Evolutionary conservation across 2,329 filamentous ascomycete genomes (phyloP), one percentile per base, ranked within the genome.

Genomic region (Akanthomyces dipterigenus): DNA sequence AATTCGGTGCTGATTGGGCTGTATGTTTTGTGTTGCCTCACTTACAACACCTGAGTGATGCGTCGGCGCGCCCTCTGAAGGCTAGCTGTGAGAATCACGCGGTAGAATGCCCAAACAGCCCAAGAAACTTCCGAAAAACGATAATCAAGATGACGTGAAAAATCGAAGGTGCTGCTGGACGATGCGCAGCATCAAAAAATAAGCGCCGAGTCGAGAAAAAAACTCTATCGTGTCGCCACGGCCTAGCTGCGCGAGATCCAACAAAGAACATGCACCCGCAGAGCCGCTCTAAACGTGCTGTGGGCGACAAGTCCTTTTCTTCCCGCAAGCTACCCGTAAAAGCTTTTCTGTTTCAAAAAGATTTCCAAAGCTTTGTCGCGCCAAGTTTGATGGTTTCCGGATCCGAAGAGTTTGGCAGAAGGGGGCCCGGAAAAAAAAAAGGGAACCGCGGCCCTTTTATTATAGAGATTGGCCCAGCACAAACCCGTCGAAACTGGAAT

Each of bases 271-370:
- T 42, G n/a, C 31, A 61, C 34, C 43, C 42, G n/a, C 28, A 50
- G 50, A 50, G 18, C 34, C 55, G 55, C 55, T 58, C 55, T 58
- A 34, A 58, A 58, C 55, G 55, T 50, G 55, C 31, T 9, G 55
- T 50, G 36, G 43, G 55, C 26, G 54, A 56, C 26, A 56, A 46
- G 40, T 57, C 45, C 28, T 49, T 48, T 58, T 31, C 16, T 55
- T 22, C n/a, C 18, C 43, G 8, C 22, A 24, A 22, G 14, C 43
- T 24, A 45, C 9, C 18, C 42, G n/a, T 5, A 24, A 24, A 24
- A 45, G n/a, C n/a, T n/a, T n/a, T n/a, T n/a, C 11, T 11, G 31
- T 34, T 34, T 34, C 31, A 34, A 8, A 45, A 24, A 45, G 20
- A 45, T 45, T 22, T 24, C 31, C 31, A 34, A 31, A 46, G 43